These are phyloP conservation scores for Tetracladium maxilliforme DNA, from an alignment of 2,329 filamentous ascomycete species.

Conservation along the genomic window DNA sequence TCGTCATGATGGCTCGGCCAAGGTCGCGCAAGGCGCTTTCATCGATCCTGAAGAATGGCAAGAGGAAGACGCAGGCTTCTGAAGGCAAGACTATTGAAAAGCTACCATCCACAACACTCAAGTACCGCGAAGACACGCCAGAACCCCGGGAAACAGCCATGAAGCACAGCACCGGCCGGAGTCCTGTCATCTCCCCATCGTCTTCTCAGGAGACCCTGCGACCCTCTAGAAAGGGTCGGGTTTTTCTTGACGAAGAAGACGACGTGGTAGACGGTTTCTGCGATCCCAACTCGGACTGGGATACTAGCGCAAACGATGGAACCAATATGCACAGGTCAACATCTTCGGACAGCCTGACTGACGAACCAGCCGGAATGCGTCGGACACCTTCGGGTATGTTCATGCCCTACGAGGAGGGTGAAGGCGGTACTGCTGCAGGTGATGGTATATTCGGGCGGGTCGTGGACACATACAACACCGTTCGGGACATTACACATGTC, in stretches of 20 bases:
- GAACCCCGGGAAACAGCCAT: slow-evolving; percentile 47
- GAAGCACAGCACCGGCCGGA: slow-evolving; percentile 39
- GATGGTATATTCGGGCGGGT: slow-evolving; percentile 63
- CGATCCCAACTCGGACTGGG: too few relatives aligned
- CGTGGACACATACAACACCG: slow-evolving; percentile 65
- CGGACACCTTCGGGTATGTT: slow-evolving; percentile 81
- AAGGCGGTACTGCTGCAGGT: slow-evolving; percentile 40
- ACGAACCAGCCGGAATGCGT: slow-evolving; percentile 47
- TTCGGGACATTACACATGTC: slow-evolving; percentile 55
- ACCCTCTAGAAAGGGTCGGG: slow-evolving; percentile 22
- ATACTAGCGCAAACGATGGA: too few relatives aligned
- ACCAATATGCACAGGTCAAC: too few relatives aligned
- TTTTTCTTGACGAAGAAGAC: slow-evolving; percentile 46
- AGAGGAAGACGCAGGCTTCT: slow-evolving; percentile 39
- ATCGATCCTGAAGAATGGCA: slow-evolving; percentile 30
- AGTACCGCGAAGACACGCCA: slow-evolving; percentile 65
- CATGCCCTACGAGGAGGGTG: slow-evolving; percentile 71
- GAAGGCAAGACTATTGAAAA: slow-evolving; percentile 56
- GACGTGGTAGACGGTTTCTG: slow-evolving; percentile 44
- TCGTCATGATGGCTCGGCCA: too few relatives aligned
- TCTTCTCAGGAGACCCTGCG: slow-evolving; percentile 73
- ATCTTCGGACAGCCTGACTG: too few relatives aligned
- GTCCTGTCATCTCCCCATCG: slow-evolving; percentile 49
- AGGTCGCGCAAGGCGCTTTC: slow-evolving; percentile 46
- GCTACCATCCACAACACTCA: slow-evolving; percentile 55